phyloP scores from a whole-genome alignment of 164 flowering plant genomes.

The Piper betle region DNA sequence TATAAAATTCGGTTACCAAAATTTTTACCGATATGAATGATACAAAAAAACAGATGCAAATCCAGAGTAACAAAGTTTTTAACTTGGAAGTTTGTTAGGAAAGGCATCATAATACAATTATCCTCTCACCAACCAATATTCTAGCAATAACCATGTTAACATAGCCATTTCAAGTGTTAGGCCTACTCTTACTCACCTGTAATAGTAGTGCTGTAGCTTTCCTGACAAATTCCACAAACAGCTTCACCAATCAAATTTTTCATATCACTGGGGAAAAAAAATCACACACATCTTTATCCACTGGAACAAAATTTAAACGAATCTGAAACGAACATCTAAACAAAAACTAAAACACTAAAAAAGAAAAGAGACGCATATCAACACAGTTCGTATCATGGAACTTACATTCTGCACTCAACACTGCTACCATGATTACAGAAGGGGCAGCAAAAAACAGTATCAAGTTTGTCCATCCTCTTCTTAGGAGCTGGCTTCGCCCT shows the following conservation, averaged over 20 bases:
- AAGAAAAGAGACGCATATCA: neutral
- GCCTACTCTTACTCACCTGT: conserved; percentile 26
- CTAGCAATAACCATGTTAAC: neutral
- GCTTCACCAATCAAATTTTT: conserved; percentile 75
- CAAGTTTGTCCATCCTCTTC: conserved; percentile 87
- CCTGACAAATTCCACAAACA: conserved; percentile 68
- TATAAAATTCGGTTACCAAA: no score
- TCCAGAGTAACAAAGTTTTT: no score
- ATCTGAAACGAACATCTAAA: neutral
- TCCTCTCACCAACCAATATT: no score
- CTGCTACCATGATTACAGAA: conserved; percentile 67
- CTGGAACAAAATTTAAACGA: neutral
- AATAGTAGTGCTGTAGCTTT: conserved; percentile 57
- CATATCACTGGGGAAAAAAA: conserved; percentile 48
- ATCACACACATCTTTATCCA: neutral
- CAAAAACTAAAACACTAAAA: neutral
- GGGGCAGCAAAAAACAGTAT: conserved; percentile 87
- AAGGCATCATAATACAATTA: no score
- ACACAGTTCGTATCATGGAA: no score
- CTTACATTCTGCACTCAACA: conserved; percentile 85
- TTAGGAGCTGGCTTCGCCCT: conserved; percentile 54
- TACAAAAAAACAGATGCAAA: no score
- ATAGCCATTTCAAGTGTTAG: neutral
- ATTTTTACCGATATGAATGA: no score
- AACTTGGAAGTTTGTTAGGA: no score